Conservation (phyloP, 176 grass and related monocot species). For the Pontederia paniculata region DNA sequence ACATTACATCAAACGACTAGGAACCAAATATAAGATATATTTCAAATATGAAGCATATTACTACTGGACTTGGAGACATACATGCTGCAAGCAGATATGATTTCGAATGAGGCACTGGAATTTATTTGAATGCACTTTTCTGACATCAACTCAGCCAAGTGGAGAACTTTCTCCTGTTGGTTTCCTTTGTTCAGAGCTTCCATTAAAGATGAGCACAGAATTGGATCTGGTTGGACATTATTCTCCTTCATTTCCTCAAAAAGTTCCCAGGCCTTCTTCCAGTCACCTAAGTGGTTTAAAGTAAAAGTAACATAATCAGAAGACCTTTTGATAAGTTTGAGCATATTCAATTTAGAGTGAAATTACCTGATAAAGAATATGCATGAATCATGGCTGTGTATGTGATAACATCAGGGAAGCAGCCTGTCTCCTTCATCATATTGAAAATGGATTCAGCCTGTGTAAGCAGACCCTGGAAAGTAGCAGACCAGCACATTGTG, state of each 20-base stretch:
- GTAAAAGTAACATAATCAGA: constrained; percentile 15
- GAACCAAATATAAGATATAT: too few species aligned
- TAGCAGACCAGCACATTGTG: constrained; percentile 21
- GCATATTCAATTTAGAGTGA: constrained; percentile 1
- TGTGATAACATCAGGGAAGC: constrained; percentile 86
- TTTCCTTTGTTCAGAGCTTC: constrained; percentile 59
- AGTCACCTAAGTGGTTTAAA: constrained; percentile 51
- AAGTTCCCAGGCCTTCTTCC: constrained; percentile 58
- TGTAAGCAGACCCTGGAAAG: constrained; percentile 58
- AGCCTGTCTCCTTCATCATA: constrained; percentile 60
- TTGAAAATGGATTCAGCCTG: constrained; percentile 68
- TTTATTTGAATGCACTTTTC: constrained; percentile 63
- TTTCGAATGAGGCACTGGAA: constrained; percentile 56
- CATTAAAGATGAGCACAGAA: constrained; percentile 78
- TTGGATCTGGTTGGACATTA: constrained; percentile 44
- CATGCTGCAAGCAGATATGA: constrained; percentile 86
- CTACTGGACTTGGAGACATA: constrained; percentile 25
- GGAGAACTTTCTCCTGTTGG: constrained; percentile 58
- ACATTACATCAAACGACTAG: too few species aligned
- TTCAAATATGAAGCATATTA: too few species aligned
- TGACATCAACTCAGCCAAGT: constrained; percentile 64
- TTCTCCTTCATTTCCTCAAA: constrained; percentile 68
- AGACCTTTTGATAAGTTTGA: too few species aligned
- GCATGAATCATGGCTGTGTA: constrained; percentile 82
- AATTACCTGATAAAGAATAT: constrained; percentile 59